These are phyloP conservation scores for Nitzschia palea DNA, from an alignment of 108 stramenopile species.

Conservation along the genomic window DNA sequence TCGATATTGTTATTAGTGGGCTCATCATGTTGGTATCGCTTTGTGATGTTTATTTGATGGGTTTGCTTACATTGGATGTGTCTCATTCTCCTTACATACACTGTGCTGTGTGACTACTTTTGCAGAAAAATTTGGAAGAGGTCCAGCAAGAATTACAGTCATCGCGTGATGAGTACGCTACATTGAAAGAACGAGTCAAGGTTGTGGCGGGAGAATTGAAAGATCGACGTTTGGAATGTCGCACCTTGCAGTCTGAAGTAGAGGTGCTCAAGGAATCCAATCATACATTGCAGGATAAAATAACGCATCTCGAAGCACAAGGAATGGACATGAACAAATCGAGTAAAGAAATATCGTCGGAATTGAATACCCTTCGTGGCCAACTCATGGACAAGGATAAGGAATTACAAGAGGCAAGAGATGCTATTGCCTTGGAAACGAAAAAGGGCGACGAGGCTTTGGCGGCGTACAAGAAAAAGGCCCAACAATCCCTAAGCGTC, in stretches of 20 bases:
- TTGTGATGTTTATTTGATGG: too few species aligned
- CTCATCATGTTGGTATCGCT: too few species aligned
- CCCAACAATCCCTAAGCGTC: constrained; percentile 71
- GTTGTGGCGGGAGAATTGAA: constrained; percentile 80
- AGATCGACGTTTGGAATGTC: constrained; percentile 75
- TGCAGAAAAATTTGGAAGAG: constrained; percentile 50
- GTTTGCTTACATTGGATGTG: too few species aligned
- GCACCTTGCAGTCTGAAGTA: constrained; percentile 52
- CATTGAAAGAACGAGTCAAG: constrained; percentile 75
- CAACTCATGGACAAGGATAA: constrained; percentile 39
- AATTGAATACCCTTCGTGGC: constrained; percentile 35
- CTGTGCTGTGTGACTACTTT: neutral
- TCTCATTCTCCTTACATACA: neutral
- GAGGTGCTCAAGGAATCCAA: constrained; percentile 54
- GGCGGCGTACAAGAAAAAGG: constrained; percentile 82
- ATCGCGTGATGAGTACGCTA: constrained; percentile 57
- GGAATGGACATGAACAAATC: constrained; percentile 55
- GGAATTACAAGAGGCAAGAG: constrained; percentile 49
- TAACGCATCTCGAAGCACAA: constrained; percentile 50
- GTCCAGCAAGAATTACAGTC: constrained; percentile 47
- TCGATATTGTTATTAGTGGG: too few species aligned
- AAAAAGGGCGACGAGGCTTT: constrained; percentile 67
- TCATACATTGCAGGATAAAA: constrained; percentile 38
- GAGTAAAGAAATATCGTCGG: constrained; percentile 55
- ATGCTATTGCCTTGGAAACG: constrained; percentile 46